A percentile compares a stretch with the other conserved stretches of the same genome.
These are phyloP conservation scores for Diaporthe sp. DNA, from an alignment of 2,329 filamentous ascomycete species.

Conservation along the genomic window DNA sequence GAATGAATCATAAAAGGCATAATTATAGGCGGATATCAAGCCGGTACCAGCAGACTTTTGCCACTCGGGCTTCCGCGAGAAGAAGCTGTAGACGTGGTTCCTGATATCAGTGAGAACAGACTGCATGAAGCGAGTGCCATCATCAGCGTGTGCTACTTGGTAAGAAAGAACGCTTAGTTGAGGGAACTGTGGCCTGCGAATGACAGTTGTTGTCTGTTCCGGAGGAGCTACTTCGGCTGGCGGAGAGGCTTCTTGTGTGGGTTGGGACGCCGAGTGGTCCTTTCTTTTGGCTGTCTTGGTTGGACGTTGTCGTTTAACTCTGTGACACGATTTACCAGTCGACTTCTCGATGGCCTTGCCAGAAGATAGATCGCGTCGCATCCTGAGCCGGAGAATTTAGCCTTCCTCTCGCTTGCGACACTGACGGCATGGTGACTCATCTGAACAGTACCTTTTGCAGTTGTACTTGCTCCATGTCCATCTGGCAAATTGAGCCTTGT, in stretches of 20 bases:
- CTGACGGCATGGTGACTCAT: background rate
- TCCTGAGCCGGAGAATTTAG: slow-evolving; percentile 15
- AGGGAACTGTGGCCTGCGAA: background rate
- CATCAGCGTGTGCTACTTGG: slow-evolving; percentile 38
- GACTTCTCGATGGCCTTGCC: slow-evolving; percentile 42
- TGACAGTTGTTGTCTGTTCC: background rate
- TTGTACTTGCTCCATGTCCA: slow-evolving; percentile 44
- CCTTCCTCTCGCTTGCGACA: background rate
- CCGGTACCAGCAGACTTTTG: slow-evolving; percentile 36
- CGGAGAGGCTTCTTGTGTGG: slow-evolving; percentile 9
- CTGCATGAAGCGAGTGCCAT: slow-evolving; percentile 39
- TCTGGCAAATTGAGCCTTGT: slow-evolving; percentile 43
- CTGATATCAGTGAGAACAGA: slow-evolving; percentile 42
- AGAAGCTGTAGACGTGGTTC: slow-evolving; percentile 42
- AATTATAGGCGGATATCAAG: slow-evolving; percentile 42
- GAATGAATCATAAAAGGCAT: slow-evolving; percentile 43
- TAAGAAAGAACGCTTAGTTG: slow-evolving; percentile 28
- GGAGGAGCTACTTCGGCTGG: background rate
- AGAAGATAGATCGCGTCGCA: slow-evolving; percentile 40
- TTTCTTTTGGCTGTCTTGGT: slow-evolving; percentile 10
- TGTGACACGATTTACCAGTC: slow-evolving; percentile 43
- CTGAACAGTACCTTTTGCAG: slow-evolving; percentile 36
- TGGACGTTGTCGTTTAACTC: slow-evolving; percentile 35
- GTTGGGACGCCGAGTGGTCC: background rate
- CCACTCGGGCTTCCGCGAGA: slow-evolving; percentile 41